Percentiles rank a stretch among this genome's conserved stretches.
These are phyloP conservation scores for Fraxinus latifolia DNA, from an alignment of 305 asterid genomes.

Conservation along the genomic window DNA sequence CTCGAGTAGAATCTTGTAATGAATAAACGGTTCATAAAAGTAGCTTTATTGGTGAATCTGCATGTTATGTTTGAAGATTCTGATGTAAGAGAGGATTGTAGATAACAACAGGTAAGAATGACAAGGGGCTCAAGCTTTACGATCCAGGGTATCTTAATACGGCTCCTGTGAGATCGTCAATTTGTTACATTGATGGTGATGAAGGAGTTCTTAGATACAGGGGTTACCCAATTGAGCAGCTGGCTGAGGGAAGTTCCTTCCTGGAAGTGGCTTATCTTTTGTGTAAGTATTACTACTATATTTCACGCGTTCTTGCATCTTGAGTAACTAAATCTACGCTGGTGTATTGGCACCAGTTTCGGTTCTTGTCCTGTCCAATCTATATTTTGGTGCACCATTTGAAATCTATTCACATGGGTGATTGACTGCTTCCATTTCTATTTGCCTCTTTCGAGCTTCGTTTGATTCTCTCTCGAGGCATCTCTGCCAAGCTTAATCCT, in stretches of 20 bases:
- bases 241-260: slow-evolving; percentile 90
- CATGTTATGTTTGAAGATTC: slow-evolving; percentile 16
- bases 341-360: not conserved
- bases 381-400: not conserved
- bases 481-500: not conserved
- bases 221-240: slow-evolving; percentile 96
- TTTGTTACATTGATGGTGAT: slow-evolving; percentile 96
- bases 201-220: slow-evolving; percentile 96
- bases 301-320: not conserved
- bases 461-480: not conserved
- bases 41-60: not conserved
- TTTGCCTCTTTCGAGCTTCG: not conserved
- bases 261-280: slow-evolving; percentile 94
- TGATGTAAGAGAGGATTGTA: slow-evolving; percentile 36
- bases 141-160: slow-evolving; percentile 99
- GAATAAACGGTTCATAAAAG: not conserved
- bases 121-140: slow-evolving; percentile 95
- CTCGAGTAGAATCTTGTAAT: not conserved
- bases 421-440: slow-evolving; percentile 3
- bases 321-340: not conserved
- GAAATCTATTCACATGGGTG: not conserved
- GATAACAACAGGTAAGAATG: slow-evolving; percentile 73
- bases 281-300: slow-evolving; percentile 50
- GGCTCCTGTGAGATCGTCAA: slow-evolving; percentile 94
- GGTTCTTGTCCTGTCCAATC: not conserved